Base-by-base conservation (phyloP, 1,139 yeast genomes). In the Hansenula anomala region DNA sequence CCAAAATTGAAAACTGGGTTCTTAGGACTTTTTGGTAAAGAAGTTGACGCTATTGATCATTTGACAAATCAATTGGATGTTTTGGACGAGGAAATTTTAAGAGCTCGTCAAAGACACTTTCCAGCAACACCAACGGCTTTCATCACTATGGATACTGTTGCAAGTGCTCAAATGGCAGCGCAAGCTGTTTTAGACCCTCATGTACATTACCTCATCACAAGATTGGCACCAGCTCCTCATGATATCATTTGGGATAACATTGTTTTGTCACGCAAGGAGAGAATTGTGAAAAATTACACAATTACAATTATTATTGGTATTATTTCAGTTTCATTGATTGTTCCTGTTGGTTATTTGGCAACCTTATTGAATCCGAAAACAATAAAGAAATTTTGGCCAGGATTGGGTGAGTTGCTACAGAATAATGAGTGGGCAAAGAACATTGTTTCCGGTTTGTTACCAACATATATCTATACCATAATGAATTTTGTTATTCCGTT, bases 151-250 rank as follows among this genome's bases (percentile, higher is more conserved):
- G 82, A 80, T 46, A 73, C 87, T 2, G 95, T 86, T 10, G 86
- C 94, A 0, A 80, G 82, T 51, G 95, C 96, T 1, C 96, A 87
- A 57, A 78, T 87, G 83, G 80, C 88, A 9, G 94, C 96, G 0
- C 96, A 88, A 57, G 87, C 95, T 0, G 85, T 86, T 1, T 64
- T 87, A 37, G 94, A 88, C 46, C 95, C 96, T 0, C 73, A 79
- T 39, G 82, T 87, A 1, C 75, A 80, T 54, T 81, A 82, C 40
- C 64, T 87, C 33, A 79, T 85, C 33, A 83, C 94, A 9, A 71
- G 69, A 35, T 66, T 86, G 36, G 96, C 96, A 0, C 95, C 96
- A 0, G 90, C 96, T 2, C 95, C 96, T 1, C 80, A 80, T 44
- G 94, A 84, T 57, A 78, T 84, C 30, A 78, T 77, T 38, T 84